phyloP scores from a whole-genome alignment of 2,329 filamentous ascomycete genomes.

The Venturia aucupariae region DNA sequence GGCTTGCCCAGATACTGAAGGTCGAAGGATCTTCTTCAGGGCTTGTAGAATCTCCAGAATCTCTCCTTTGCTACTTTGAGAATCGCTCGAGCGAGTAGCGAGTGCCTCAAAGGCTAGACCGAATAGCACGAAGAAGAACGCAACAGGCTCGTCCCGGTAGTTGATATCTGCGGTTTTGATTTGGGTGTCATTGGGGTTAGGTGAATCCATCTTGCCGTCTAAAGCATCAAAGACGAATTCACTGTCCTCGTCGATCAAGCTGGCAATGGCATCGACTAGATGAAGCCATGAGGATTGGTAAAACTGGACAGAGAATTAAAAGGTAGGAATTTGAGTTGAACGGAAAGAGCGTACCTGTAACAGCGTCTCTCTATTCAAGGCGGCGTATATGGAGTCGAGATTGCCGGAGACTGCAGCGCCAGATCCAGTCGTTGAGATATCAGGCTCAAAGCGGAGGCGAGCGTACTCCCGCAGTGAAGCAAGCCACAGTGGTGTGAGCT shows the following conservation, averaged over 20 bases:
- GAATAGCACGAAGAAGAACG: conserved; percentile 98
- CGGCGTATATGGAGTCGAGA: conserved; percentile 88
- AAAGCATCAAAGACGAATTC: conserved; percentile 95
- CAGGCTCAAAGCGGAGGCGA: conserved; percentile 85
- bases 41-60: conserved; percentile 82
- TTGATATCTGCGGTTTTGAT: conserved; percentile 75
- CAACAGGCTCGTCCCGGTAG: conserved; percentile 93
- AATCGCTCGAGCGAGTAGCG: conserved; percentile 66
- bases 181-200: conserved; percentile 28
- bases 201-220: conserved; percentile 60
- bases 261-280: conserved; percentile 93
- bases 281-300: conserved; percentile 98
- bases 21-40: conserved; percentile 87
- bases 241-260: conserved; percentile 93
- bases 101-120: conserved; percentile 94
- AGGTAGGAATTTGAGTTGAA: conserved; percentile 23
- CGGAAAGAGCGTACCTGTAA: conserved; percentile 38
- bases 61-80: conserved; percentile 60
- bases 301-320: conserved; percentile 45
- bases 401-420: conserved; percentile 72
- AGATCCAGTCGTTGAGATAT: conserved; percentile 76
- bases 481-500: conserved; percentile 85
- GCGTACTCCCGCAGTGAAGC: conserved; percentile 91
- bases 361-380: conserved; percentile 85
- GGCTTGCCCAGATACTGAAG: conserved; percentile 88